Base-by-base conservation (phyloP, 805 yeast genomes). In the Candida broadrunensis region DNA sequence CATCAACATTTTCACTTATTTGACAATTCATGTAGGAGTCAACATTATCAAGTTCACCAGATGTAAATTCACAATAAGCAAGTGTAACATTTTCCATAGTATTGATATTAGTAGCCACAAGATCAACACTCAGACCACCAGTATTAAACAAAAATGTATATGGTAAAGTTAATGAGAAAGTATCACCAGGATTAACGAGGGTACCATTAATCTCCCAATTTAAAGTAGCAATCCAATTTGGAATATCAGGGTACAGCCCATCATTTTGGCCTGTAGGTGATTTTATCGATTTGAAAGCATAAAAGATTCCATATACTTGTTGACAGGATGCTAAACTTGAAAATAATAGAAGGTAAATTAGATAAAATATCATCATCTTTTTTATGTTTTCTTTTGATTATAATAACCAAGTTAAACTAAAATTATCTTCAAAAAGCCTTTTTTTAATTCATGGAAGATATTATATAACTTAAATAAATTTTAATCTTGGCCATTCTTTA, bases 121-220 rank as follows among this genome's bases (percentile, higher is more conserved):
- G 47, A 19, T 36, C 38, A 9, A 59, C 38, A 2, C 45, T 19
- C 21, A 41, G 7, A 12, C 39, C 23, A 9, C 46, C 21, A 8
- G 50, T 35, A 4, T 56, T 54, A 41, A 58, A 52, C 33, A 54
- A 54, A 41, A 46, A 60, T 13, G 51, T 59, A 43, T 59, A 52
- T 2, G 63, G 63, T 42, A 61, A 35, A 23, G 37, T 35, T 35
- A 61, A 51, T 7, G 50, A 39, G 30, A 61, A 60, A 8, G 60
- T 56, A 38, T 61, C 66, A 30, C 61, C 61, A 0, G 64, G 32
- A 1, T 18, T 14, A 2, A 51, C 46, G 3, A 40, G 34, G 8
- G 43, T 5, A 15, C 55, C 52, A 6, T 35, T 15, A 16, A 60
- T 47, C 3, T 24, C 15, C 65, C 65, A 60, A 4, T 40, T 37